Conservation (phyloP, 78 protist genomes). For the Creolimax fragrantissima region DNA sequence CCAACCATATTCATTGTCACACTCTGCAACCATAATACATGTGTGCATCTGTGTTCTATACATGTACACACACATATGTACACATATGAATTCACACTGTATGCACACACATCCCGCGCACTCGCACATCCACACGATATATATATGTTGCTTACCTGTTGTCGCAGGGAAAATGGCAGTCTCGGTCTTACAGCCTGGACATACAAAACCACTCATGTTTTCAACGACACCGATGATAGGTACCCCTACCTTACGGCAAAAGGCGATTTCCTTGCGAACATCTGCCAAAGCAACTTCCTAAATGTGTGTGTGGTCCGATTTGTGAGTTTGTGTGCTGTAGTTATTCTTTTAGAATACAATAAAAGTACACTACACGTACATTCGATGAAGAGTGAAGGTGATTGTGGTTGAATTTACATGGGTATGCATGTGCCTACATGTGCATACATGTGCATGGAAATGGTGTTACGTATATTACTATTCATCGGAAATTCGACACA, state of each 20-base stretch:
- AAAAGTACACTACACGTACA: too few relatives aligned
- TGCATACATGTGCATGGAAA: neutral
- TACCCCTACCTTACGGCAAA: conserved; percentile 76
- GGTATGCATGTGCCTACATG: neutral
- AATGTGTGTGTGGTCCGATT: neutral
- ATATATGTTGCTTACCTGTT: too few relatives aligned
- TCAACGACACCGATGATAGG: conserved; percentile 96
- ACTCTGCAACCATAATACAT: too few relatives aligned
- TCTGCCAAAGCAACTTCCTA: conserved; percentile 86
- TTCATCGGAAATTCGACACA: neutral
- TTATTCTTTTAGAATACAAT: neutral
- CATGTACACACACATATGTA: too few relatives aligned
- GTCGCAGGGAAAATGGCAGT: neutral
- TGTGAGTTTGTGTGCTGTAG: neutral
- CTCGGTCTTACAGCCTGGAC: conserved; percentile 75
- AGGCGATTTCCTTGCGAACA: conserved; percentile 88
- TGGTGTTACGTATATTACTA: neutral
- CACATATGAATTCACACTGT: too few relatives aligned
- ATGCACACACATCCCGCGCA: too few relatives aligned
- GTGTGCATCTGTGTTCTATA: too few relatives aligned
- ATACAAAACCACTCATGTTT: conserved; percentile 97
- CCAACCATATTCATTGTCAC: too few relatives aligned
- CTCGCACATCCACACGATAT: too few relatives aligned
- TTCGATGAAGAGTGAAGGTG: too few relatives aligned
- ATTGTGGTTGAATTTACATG: too few relatives aligned